Base-by-base conservation (phyloP, 176 grass and related monocot species). In the Juncus inflexus region DNA sequence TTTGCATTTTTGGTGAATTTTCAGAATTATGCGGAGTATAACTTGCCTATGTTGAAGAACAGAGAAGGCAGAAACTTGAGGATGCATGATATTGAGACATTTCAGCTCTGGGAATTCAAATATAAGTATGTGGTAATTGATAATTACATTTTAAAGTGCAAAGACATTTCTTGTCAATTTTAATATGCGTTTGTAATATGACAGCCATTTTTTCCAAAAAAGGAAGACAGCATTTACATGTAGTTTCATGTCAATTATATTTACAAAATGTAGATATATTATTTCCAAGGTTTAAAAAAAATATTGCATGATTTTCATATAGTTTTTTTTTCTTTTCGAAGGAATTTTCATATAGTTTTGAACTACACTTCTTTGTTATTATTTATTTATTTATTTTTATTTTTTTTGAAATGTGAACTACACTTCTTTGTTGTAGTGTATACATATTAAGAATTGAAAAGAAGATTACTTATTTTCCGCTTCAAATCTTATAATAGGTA, bases 1-100 rank as follows among this genome's bases (percentile, higher is more conserved):
- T 9, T 52, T 43, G 40, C 67, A 41, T 16, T n/a, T 74, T 1
- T 73, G 66, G 61, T 39, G 15, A 62, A 81, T 75, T 52, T 54
- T 16, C 86, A 99, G 95, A 99, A 82, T 74, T 89, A 87, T 56
- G 80, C 95, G 3, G 95, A 99, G 73, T 76, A 78, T 49, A 64
- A 86, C 79, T 75, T 99, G 52, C 95, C 95, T 10, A 16, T 37
- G 58, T 83, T 99, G 52, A 74, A 68, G 67, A 55, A 64, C 59
- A 92, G 84, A 74, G 94, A 99, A 39, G 89, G 95, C 10, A 86
- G 45, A 55, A 77, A 62, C 66, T 76, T 99, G 67, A 66, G 72
- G 42, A 99, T 99, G 86, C 76, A 84, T 52, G 95, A 99, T 76
- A 79, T 90, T 12, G 64, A 82, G 72, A 90, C 78, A 66, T 79